Evolutionary conservation across 2,329 filamentous ascomycete species (phyloP).

Genomic region (Madurella mycetomatis): DNA sequence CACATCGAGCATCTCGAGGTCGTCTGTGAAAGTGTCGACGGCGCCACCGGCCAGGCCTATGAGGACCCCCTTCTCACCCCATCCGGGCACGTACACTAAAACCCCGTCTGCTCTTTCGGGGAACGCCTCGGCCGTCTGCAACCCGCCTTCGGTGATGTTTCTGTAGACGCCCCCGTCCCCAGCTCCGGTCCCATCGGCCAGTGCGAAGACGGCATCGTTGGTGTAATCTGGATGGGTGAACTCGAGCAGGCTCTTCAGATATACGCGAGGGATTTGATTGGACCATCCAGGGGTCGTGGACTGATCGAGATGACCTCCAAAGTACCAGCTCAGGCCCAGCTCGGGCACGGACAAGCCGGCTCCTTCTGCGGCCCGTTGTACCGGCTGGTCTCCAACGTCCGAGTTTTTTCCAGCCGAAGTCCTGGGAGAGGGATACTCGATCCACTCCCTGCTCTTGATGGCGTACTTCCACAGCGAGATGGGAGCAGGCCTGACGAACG

Average conservation of each 20-base stretch:
- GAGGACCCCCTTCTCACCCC: conserved; percentile 65
- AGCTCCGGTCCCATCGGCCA: conserved; percentile 52
- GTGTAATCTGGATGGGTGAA: conserved; percentile 68
- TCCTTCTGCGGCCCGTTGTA: conserved; percentile 70
- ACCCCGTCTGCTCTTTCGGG: conserved; percentile 70
- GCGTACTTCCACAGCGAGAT: conserved; percentile 68
- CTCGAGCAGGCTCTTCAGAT: conserved; percentile 69
- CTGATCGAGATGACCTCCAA: conserved; percentile 68
- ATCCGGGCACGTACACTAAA: conserved; percentile 69
- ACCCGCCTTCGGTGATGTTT: conserved; percentile 68
- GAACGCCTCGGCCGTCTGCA: conserved; percentile 63
- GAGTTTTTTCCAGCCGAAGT: conserved; percentile 63
- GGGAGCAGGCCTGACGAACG: conserved; percentile 50
- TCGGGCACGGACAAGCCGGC: conserved; percentile 66
- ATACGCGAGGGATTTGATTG: conserved; percentile 58
- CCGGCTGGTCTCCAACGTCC: conserved; percentile 47
- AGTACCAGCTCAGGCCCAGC: conserved; percentile 70
- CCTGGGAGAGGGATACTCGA: conserved; percentile 55
- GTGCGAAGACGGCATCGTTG: conserved; percentile 57
- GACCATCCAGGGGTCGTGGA: conserved; percentile 60
- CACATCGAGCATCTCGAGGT: conserved; percentile 57
- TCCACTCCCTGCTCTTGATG: conserved; percentile 56
- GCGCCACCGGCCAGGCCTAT: conserved; percentile 70
- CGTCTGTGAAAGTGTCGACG: conserved; percentile 60
- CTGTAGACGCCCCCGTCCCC: conserved; percentile 60